Base-by-base conservation (phyloP, 192 early-diverging fungal species). In the Mortierella claussenii region DNA sequence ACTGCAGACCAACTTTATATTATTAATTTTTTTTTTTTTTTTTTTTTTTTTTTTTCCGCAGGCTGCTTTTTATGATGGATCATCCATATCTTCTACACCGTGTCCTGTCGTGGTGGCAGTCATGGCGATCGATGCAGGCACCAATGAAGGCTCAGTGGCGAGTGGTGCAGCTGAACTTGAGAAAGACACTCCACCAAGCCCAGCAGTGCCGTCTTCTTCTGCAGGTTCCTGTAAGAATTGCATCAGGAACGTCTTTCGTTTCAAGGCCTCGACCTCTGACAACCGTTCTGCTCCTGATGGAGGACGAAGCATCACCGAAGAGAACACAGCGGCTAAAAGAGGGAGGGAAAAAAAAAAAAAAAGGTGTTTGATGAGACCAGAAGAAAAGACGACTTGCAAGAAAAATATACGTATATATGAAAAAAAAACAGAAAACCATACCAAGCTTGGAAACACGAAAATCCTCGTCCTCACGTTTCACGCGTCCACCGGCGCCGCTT, bases 171-270 rank as follows among this genome's bases (percentile, higher is more conserved):
- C n/a, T n/a, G n/a, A n/a, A n/a, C n/a, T n/a, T n/a, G n/a, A n/a
- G n/a, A n/a, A n/a, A n/a, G 47, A 6, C 21, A 21, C 54, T 37
- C 64, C 54, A 8, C 21, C 21, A 26, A 23, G 15, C n/a, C 53
- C 55, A 30, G 45, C 46, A n/a, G 50, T 9, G 2, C 58, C 57
- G 13, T 76, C 65, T 18, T 76, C 73, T 33, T 76, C 73, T 11
- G 30, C 59, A 15, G 65, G 73, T 42, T 76, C 73, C 21, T 76
- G 73, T 2, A 76, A 49, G 52, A 76, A 76, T 32, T 67, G 63
- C 73, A 76, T 76, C 53, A 76, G 20, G 45, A 76, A 76, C 28
- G 32, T 50, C 54, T 76, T 76, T 21, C 64, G 46, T 12, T 62
- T 62, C 7, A 67, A 37, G 0, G 73, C 73, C 36, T 76, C 73